phyloP scores from a whole-genome alignment of 331 rosid species.

The Cydonia oblonga region DNA sequence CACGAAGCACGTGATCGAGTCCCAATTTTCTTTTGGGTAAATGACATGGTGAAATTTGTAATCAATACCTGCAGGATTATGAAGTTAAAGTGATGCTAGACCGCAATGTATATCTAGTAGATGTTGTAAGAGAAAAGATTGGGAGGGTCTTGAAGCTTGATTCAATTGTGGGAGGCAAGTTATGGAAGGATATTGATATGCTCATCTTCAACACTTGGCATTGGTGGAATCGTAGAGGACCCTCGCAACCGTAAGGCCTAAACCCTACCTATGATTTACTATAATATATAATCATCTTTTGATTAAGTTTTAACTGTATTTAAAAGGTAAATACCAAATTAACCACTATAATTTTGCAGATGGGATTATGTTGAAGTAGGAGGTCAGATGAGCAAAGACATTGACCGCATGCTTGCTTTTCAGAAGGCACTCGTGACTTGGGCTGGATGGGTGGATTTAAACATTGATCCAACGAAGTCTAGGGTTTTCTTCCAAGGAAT shows the following conservation, averaged over 20 bases:
- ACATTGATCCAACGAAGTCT: slow-evolving; percentile 47
- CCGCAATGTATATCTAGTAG: slow-evolving; percentile 72
- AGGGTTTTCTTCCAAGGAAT: slow-evolving; percentile 81
- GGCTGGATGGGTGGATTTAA: slow-evolving; percentile 68
- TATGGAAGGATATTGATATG: slow-evolving; percentile 52
- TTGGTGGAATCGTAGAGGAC: slow-evolving; percentile 94
- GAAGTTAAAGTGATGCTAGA: slow-evolving; percentile 65
- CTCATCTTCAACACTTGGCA: slow-evolving; percentile 97
- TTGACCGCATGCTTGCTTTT: slow-evolving; percentile 80
- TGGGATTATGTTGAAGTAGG: slow-evolving; percentile 75
- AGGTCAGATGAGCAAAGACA: slow-evolving; percentile 37
- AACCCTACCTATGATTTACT: background rate
- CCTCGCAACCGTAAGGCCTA: slow-evolving; percentile 78
- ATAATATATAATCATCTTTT: no score
- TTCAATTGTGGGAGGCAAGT: slow-evolving; percentile 47
- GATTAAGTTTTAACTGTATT: background rate
- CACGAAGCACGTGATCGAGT: background rate
- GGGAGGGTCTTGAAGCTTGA: slow-evolving; percentile 86
- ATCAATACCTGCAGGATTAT: slow-evolving; percentile 50
- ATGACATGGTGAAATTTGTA: background rate
- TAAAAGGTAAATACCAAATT: background rate
- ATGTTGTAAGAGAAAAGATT: slow-evolving; percentile 40
- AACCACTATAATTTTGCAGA: slow-evolving; percentile 16
- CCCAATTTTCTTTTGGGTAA: background rate
- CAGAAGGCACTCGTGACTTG: slow-evolving; percentile 67